These are phyloP conservation scores for Wickerhamomyces sp. DNA, from an alignment of 1,139 yeast genomes.

Conservation along the genomic window DNA sequence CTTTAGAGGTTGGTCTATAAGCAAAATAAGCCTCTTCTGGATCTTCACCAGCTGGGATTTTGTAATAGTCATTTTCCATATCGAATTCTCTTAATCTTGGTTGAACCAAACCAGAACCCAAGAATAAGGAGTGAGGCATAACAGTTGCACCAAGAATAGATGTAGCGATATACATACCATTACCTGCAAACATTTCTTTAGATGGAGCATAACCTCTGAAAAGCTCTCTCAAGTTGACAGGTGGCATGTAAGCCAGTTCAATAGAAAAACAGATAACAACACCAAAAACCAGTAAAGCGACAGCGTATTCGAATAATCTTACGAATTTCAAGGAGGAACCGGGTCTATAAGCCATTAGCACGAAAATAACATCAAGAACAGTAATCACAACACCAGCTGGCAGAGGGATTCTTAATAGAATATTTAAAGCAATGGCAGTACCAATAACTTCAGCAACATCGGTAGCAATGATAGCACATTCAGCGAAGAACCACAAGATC, in stretches of 20 bases:
- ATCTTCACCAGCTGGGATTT: conserved; percentile 21
- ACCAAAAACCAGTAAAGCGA: conserved; percentile 60
- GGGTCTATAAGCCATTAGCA: conserved; percentile 69
- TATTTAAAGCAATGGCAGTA: conserved; percentile 78
- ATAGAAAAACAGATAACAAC: conserved; percentile 72
- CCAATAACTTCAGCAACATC: conserved; percentile 88
- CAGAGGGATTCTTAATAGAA: conserved; percentile 61
- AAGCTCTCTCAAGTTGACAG: conserved; percentile 41
- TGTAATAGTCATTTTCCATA: conserved; percentile 38
- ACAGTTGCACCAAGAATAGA: conserved; percentile 81
- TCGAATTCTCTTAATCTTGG: conserved; percentile 67
- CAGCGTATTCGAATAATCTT: conserved; percentile 60
- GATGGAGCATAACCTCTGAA: conserved; percentile 75
- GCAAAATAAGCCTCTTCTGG: conserved; percentile 20
- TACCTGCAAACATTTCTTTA: conserved; percentile 51
- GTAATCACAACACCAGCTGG: conserved; percentile 79
- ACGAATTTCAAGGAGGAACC: conserved; percentile 65
- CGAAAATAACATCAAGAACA: conserved; percentile 66
- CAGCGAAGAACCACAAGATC: conserved; percentile 63
- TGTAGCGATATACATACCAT: conserved; percentile 69
- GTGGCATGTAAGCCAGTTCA: conserved; percentile 54
- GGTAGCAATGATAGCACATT: conserved; percentile 76
- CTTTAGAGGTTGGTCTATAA: conserved; percentile 62
- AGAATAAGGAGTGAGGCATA: conserved; percentile 74
- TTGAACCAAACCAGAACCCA: conserved; percentile 74